Evolutionary conservation across 345 rosid species (phyloP).

Genomic region (Aquilaria yunnanensis): DNA sequence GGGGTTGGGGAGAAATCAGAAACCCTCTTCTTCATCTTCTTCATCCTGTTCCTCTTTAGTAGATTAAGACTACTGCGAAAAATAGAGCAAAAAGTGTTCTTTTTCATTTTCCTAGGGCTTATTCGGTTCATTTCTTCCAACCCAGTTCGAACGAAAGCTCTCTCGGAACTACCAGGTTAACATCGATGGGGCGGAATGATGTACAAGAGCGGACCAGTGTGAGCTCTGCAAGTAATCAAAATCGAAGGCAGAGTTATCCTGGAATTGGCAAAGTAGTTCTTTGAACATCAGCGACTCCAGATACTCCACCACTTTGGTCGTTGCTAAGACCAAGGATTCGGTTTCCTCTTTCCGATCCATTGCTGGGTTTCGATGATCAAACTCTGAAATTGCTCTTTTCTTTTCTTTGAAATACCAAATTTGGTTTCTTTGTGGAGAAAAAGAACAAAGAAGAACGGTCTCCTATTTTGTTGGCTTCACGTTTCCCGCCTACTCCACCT

Average conservation of each 20-base stretch:
- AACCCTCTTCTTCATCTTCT: slow-evolving; percentile 15
- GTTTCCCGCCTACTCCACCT: too few species aligned
- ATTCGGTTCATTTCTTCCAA: slow-evolving; percentile 12
- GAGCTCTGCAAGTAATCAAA: slow-evolving; percentile 82
- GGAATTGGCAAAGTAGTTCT: slow-evolving; percentile 79
- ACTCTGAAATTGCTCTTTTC: not conserved
- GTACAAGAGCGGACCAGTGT: slow-evolving; percentile 84
- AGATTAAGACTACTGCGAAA: slow-evolving; percentile 14
- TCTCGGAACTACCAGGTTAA: slow-evolving; percentile 25
- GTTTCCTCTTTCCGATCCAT: slow-evolving; percentile 37
- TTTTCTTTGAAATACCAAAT: not conserved
- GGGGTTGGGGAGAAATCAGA: slow-evolving; percentile 36
- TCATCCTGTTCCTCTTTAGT: slow-evolving; percentile 18
- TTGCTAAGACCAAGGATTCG: slow-evolving; percentile 25
- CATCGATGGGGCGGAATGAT: slow-evolving; percentile 41
- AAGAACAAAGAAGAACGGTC: not conserved
- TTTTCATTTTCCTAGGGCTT: slow-evolving; percentile 12
- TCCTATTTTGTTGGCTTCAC: too few species aligned
- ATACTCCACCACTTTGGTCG: slow-evolving; percentile 70
- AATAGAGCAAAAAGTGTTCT: slow-evolving; percentile 5
- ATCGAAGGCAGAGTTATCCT: slow-evolving; percentile 66
- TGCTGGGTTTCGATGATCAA: not conserved
- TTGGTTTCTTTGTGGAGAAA: not conserved
- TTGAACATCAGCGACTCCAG: slow-evolving; percentile 59
- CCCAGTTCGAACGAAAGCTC: slow-evolving; percentile 29